A percentile compares a stretch with the other conserved stretches of the same genome.
phyloP scores from a whole-genome alignment of 352 stramenopile genomes.

The Hyaloperonospora arabidopsidis region DNA sequence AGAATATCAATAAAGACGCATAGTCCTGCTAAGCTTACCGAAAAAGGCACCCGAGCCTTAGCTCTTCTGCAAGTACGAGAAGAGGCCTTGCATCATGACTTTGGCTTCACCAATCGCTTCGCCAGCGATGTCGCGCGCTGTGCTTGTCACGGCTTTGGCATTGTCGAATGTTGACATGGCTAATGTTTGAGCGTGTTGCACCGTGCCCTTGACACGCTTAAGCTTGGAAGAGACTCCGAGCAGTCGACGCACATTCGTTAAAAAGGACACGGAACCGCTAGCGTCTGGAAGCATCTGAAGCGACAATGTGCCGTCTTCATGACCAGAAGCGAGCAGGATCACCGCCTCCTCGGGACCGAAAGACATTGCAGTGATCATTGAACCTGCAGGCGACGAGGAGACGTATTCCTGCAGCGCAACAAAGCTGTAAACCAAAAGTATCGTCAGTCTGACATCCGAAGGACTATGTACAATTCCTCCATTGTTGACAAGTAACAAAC shows the following conservation, averaged over 20 bases:
- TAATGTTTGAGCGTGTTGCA: slow-evolving; percentile 82
- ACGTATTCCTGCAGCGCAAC: slow-evolving; percentile 68
- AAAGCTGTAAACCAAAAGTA: slow-evolving; percentile 32
- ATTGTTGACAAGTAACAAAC: not conserved
- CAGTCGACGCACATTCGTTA: slow-evolving; percentile 61
- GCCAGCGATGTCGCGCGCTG: slow-evolving; percentile 74
- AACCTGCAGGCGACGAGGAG: slow-evolving; percentile 22
- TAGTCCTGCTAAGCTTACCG: not conserved
- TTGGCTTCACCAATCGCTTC: slow-evolving; percentile 79
- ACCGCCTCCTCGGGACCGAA: slow-evolving; percentile 74
- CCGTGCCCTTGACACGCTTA: slow-evolving; percentile 82
- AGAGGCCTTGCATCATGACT: slow-evolving; percentile 70
- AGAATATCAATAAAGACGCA: slow-evolving; percentile 6
- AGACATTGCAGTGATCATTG: slow-evolving; percentile 47
- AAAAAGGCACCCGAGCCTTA: slow-evolving; percentile 3
- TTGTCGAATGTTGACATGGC: slow-evolving; percentile 76
- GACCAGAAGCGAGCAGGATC: slow-evolving; percentile 60
- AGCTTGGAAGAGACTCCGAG: slow-evolving; percentile 75
- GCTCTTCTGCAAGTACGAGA: slow-evolving; percentile 55
- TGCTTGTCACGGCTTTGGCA: slow-evolving; percentile 76
- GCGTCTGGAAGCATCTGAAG: slow-evolving; percentile 77
- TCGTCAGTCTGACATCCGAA: not conserved
- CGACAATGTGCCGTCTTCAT: slow-evolving; percentile 65
- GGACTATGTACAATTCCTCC: not conserved
- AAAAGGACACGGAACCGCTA: slow-evolving; percentile 65